Evolutionary conservation across 2,329 filamentous ascomycete species (phyloP).

Genomic region (Grosmannia clavigera): DNA sequence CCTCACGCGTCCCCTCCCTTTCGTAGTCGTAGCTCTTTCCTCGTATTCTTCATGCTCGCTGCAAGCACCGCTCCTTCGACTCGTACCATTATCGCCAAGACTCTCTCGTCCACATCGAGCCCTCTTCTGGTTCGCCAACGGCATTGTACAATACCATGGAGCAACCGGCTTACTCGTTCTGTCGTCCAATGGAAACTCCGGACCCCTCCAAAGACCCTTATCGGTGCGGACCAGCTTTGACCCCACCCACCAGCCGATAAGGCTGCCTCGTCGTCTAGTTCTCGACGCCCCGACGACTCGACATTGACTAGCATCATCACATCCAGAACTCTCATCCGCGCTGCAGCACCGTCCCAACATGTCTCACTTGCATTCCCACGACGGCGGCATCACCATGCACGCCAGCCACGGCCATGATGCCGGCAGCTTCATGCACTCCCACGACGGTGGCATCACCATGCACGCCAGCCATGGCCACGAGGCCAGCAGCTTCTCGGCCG

Average conservation of each 20-base stretch:
- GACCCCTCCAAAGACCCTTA: background rate
- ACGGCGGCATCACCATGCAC: constrained; percentile 23
- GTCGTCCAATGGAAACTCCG: too few relatives aligned
- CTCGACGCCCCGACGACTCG: background rate
- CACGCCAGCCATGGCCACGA: constrained; percentile 34
- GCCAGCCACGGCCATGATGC: constrained; percentile 35
- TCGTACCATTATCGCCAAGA: background rate
- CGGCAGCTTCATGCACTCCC: constrained; percentile 24
- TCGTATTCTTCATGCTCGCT: background rate
- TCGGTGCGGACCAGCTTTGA: background rate
- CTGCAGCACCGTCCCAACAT: background rate
- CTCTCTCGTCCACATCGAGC: background rate
- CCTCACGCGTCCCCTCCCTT: background rate
- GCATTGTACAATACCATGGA: too few relatives aligned
- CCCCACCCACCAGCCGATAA: background rate
- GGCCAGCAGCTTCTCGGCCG: constrained; percentile 30
- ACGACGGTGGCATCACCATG: constrained; percentile 32
- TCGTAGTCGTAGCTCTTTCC: too few relatives aligned
- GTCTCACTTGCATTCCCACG: constrained; percentile 29
- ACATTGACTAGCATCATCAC: background rate
- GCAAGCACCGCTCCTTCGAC: background rate
- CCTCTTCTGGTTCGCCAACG: too few relatives aligned
- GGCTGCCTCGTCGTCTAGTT: background rate
- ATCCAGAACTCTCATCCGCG: background rate
- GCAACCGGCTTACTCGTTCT: too few relatives aligned